Base-by-base conservation (phyloP, 305 asterid species). In the Plantago coronopus region DNA sequence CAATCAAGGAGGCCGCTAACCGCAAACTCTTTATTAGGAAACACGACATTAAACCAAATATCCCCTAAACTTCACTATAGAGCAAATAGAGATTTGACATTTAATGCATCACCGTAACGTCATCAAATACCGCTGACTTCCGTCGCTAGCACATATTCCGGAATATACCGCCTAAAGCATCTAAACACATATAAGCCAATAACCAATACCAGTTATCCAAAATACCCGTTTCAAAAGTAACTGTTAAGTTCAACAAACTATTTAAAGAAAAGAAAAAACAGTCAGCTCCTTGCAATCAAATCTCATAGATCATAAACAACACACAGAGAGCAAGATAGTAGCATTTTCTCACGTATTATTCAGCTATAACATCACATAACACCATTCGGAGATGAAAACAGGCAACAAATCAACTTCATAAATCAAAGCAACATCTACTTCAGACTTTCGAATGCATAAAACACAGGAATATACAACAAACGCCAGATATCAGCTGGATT, bases 101-200 rank as follows among this genome's bases (percentile, higher is more conserved):
- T 48, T 40, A 57, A 34, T 56, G 46, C 20, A 59, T 43, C 53
- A 47, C 59, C 55, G 11, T 48, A 59, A 59, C 57, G 54, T 65
- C 67, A 65, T 49, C 46, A 17, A 75, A 59, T 64, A 75, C 48
- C 62, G 21, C 48, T 59, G 74, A 67, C 74, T 55, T 57, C 44
- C 57, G 55, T 48, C 74, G 55, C 42, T 40, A 67, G 74, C 72
- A 71, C 72, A 71, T 59, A 64, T 49, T 61, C 29, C 61, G 72
- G 77, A 75, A 75, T 75, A 75, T 75, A 61, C 80, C 77, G 57
- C 37, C 56, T 19, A 17, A 53, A 69, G 64, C 68, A 69, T 74
- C 48, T 37, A 22, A 56, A 48, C 51, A 48, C 42, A 40, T 59
- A 21, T 62, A 62, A 61, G 59, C 12, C 40, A 7, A 34, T 34